Base-by-base conservation (phyloP, 1,284 basidiomycete species). In the Malassezia equina region DNA sequence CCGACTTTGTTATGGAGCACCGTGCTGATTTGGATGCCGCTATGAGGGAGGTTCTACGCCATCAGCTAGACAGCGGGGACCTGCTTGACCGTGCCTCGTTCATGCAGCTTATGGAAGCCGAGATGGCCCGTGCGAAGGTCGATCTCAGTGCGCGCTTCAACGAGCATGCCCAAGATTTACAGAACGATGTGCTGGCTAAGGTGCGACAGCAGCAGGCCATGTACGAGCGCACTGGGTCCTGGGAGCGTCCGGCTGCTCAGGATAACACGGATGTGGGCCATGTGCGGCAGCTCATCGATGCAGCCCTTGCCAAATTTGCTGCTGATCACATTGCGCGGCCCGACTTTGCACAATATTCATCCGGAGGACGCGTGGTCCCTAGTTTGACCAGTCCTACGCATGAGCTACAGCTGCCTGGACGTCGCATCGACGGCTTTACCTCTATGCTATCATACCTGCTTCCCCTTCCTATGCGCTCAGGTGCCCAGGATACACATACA, bases 341-440 rank as follows among this genome's bases (percentile, higher is more conserved):
- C 0, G 93, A 98, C 76, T 93, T 82, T 68, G 91, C 93, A 0
- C 78, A 90, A 4, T 84, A 85, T 73, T 86, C 88, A 6, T 82
- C 81, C 2, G 91, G 91, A 7, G 91, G 82, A 0, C 78, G 82
- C 0, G 79, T 90, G 58, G 83, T 95, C 41, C 89, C 89, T 0
- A 80, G 81, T 0, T 34, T 61, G 17, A 95, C 91, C 0, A 85
- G 84, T 36, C 78, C 80, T 15, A 88, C 88, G 3, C 81, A 84
- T 54, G 53, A 47, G 25, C 17, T 57, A 13, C 43, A 36, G 13
- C 12, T 57, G 13, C 33, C 28, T 7, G 50, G 55, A 1, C 7
- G 25, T 7, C 12, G 33, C 13, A 32, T 48, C 8, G 32, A 36
- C 15, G 41, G 42, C 15, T 21, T 53, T 17, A 19, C 29, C 23